Evolutionary conservation across 208 protist genomes (phyloP), one percentile per base, ranked within the genome.

Genomic region (Wallacemonas sp.): DNA sequence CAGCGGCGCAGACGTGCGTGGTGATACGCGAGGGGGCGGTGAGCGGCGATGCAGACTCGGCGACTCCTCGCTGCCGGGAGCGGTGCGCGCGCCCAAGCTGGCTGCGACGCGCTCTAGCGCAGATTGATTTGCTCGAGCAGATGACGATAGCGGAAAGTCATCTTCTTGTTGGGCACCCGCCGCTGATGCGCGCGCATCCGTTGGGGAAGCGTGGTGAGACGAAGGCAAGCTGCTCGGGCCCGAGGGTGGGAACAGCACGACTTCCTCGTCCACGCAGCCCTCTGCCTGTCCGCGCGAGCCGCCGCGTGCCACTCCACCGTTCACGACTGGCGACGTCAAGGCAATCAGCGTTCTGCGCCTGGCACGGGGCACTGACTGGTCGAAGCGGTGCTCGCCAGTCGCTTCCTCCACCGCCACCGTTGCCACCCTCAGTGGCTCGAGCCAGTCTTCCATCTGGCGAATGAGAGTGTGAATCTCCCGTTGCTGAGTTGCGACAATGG

Each of bases 401-500:
- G 38, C 39, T 33, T 77, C 64, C 36, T 12, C 22, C 22, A 64
- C 39, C 29, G 36, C 53, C 6, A 15, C 46, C 39, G 22, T 44
- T 24, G 59, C 57, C 22, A 17, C 29, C 9, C 52, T 48, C 21
- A 83, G 9, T 32, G 75, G 67, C 36, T 71, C 62, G 3, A 76
- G 22, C 33, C 76, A 79, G 30, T 39, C 37, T 45, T 70, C 55
- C 71, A 91, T 73, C 24, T 68, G 67, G 24, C 37, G 21, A 2
- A 75, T 66, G 17, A 90, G 50, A 27, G 78, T 30, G 41, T 39
- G 21, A 17, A 80, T 79, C 55, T 85, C 73, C 32, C 71, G 63
- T 22, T 52, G 46, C 54, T 79, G 67, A 6, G 68, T 61, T 17
- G 66, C 53, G 27, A 87, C 44, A 17, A 77, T 21, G 26, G 61